Evolutionary conservation across 306 rosid species (phyloP), one percentile per base, ranked within the genome.

Genomic region (Neltuma alba): DNA sequence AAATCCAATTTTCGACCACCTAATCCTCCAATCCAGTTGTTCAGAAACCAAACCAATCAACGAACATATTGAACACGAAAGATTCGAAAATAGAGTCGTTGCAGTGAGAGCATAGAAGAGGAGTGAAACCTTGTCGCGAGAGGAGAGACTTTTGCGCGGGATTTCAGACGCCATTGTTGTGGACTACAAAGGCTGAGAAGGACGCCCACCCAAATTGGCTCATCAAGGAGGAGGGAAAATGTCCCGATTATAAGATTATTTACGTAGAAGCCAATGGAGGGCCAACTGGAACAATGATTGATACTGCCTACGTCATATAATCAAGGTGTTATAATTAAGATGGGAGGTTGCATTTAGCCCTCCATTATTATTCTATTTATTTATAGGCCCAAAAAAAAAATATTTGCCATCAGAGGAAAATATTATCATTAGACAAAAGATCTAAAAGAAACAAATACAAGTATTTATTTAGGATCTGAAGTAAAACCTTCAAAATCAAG

Each of bases 141-240:
- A 84, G 41, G 87, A 55, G 3, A 54, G 63, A 54, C 55, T 12
- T 48, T 38, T 77, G 65, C 36, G 83, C 76, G 66, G 75, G 18
- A 74, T 60, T 82, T 80, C 82, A 60, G 87, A 72, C 60, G 86
- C 85, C 92, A 89, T 86, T 28, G 55, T n/a, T 72, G 42, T 16
- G 1, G 21, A 69, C 25, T 7, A 15, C 18, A 30, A 23, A 65
- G 31, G 30, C 48, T 14, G 9, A 18, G 30, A 34, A n/a, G 25
- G n/a, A 31, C 21, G 27, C 28, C 8, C 14, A 11, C 33, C 77
- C 9, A 2, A n/a, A 21, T 28, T 11, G 65, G 65, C 47, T 34
- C 5, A 27, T 5, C 8, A 7, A 52, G 27, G 58, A 50, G 63
- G 65, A 9, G 13, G 65, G 18, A 57, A 11, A 20, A 57, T 58